Percentiles rank a stretch among this genome's conserved stretches.
These are phyloP conservation scores for Arctium minus DNA, from an alignment of 129 eudicot genomes.

Conservation along the genomic window DNA sequence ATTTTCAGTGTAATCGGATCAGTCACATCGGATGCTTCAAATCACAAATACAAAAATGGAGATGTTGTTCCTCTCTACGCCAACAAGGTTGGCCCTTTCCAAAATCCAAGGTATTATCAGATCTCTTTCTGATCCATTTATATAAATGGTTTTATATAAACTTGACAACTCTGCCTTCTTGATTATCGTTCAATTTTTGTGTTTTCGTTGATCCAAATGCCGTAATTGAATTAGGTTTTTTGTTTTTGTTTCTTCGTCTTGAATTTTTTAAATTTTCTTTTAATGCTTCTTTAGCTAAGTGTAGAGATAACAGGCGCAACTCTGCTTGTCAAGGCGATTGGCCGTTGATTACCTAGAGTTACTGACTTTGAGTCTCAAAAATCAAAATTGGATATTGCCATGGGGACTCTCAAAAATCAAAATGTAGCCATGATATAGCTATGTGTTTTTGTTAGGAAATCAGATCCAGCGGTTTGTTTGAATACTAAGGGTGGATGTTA, in stretches of 20 bases:
- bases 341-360: background rate
- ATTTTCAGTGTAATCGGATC: constrained; percentile 5
- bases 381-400: background rate
- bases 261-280: background rate
- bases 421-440: background rate
- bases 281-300: background rate
- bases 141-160: background rate
- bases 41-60: constrained; percentile 36
- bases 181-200: background rate
- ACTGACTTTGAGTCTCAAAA: background rate
- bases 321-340: background rate
- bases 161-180: background rate
- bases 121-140: constrained; percentile 3
- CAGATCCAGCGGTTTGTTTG: background rate
- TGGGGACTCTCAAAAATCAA: background rate
- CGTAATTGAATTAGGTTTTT: background rate
- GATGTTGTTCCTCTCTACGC: constrained; percentile 49
- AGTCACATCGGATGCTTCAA: constrained; percentile 30
- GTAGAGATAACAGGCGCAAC: background rate
- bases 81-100: constrained; percentile 49
- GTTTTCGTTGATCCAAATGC: background rate
- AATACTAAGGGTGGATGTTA: background rate
- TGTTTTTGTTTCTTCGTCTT: background rate
- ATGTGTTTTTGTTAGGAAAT: background rate
- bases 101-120: constrained; percentile 41